These are phyloP conservation scores for Penstemon eatonii DNA, from an alignment of 257 asterid species.

Conservation along the genomic window DNA sequence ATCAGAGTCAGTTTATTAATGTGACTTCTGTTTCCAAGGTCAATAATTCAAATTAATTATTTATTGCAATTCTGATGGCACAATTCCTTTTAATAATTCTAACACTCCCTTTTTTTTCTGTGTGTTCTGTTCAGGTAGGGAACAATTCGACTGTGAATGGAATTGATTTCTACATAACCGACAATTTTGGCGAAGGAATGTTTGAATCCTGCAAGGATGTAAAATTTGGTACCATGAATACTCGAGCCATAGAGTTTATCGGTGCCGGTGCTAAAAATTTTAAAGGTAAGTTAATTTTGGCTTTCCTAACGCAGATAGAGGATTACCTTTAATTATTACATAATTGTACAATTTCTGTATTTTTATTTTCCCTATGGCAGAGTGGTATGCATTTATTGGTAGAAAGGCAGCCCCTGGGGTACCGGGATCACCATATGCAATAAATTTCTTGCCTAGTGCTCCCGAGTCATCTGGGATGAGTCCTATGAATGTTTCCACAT, in stretches of 20 bases:
- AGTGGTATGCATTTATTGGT: constrained; percentile 89
- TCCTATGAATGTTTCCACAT: constrained; percentile 82
- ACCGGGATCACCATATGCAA: constrained; percentile 93
- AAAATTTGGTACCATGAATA: constrained; percentile 93
- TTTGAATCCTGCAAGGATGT: constrained; percentile 98
- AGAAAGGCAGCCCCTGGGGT: constrained; percentile 62
- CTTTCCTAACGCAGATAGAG: neutral
- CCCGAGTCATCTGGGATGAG: constrained; percentile 77
- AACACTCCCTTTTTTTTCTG: neutral
- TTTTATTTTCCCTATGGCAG: constrained; percentile 45
- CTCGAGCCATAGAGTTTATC: constrained; percentile 90
- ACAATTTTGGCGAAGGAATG: constrained; percentile 76
- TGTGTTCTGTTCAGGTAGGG: constrained; percentile 53
- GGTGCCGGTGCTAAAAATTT: constrained; percentile 96
- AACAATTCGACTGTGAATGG: constrained; percentile 72
- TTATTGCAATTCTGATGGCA: neutral
- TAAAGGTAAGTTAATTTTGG: constrained; percentile 47
- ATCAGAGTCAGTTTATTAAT: constrained; percentile 93
- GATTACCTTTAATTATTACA: neutral
- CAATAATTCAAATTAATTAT: constrained; percentile 32
- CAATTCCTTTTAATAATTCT: neutral
- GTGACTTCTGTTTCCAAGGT: constrained; percentile 85
- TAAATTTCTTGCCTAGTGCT: constrained; percentile 66
- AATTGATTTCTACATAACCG: constrained; percentile 71
- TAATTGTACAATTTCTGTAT: neutral